Conservation (phyloP, 2,329 filamentous ascomycete species). For the Tympanopsis confertula region DNA sequence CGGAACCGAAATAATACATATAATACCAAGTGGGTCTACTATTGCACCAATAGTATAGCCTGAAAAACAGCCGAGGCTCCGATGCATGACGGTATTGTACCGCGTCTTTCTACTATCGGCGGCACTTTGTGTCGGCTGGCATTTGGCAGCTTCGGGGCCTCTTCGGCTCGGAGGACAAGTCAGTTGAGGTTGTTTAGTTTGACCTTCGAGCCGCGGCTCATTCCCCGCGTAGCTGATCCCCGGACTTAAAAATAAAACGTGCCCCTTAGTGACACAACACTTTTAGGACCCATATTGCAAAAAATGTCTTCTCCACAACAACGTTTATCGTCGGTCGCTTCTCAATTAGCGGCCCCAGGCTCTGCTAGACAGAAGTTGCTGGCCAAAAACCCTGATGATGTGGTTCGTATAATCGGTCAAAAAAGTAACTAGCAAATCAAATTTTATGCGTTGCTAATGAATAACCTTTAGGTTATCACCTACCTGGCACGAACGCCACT, state of each 20-base stretch:
- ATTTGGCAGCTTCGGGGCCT: too few relatives aligned
- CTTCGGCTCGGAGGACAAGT: not conserved
- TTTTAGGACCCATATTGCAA: not conserved
- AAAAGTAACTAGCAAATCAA: not conserved
- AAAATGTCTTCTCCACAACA: constrained; percentile 1
- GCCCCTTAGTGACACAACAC: not conserved
- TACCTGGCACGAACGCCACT: not conserved
- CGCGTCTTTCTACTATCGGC: not conserved
- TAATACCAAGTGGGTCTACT: too few relatives aligned
- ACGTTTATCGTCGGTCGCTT: not conserved
- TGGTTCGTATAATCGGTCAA: not conserved
- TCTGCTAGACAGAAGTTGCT: not conserved
- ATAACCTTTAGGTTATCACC: constrained; percentile 1
- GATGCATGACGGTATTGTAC: not conserved
- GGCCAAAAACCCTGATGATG: constrained; percentile 1
- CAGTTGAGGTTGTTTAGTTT: not conserved
- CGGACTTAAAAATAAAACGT: not conserved
- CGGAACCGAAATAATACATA: too few relatives aligned
- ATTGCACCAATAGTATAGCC: too few relatives aligned
- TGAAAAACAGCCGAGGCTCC: too few relatives aligned
- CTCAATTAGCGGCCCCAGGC: not conserved
- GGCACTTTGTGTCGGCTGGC: not conserved
- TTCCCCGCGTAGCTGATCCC: too few relatives aligned
- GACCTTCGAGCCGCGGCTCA: not conserved
- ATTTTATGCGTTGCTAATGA: not conserved